phyloP scores from a whole-genome alignment of 2,329 filamentous ascomycete genomes.

The Mycosphaerelloides madeirae region DNA sequence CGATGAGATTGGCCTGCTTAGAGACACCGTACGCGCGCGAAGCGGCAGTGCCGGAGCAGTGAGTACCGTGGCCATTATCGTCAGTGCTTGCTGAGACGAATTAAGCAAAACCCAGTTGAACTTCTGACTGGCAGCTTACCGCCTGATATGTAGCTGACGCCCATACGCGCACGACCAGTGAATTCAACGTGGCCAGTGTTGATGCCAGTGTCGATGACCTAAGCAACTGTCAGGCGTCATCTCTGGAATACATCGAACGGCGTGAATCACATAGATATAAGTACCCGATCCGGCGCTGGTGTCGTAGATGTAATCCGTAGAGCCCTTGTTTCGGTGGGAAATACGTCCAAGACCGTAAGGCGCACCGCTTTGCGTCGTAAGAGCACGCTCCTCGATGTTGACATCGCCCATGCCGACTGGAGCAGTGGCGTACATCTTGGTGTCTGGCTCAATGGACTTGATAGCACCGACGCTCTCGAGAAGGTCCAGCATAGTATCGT shows the following conservation, averaged over 20 bases:
- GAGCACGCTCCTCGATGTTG: conserved; percentile 10
- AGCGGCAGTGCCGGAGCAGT: conserved; percentile 83
- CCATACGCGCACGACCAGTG: conserved; percentile 31
- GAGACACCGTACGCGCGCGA: conserved; percentile 53
- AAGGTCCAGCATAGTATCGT: conserved; percentile 29
- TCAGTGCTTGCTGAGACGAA: conserved; percentile 36
- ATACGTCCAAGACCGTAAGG: conserved; percentile 23
- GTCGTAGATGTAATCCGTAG: conserved; percentile 23
- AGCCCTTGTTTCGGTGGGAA: conserved; percentile 17
- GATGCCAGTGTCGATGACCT: conserved; percentile 20
- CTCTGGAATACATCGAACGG: conserved; percentile 1
- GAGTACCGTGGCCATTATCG: conserved; percentile 59
- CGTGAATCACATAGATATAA: conserved; percentile 24
- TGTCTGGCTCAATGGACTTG: conserved; percentile 39
- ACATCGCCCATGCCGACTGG: conserved; percentile 5
- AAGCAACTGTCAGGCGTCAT: not conserved
- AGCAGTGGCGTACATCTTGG: conserved; percentile 31
- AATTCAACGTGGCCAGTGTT: conserved; percentile 31
- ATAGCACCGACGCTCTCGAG: conserved; percentile 29
- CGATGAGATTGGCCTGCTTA: conserved; percentile 41
- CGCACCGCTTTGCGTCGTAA: conserved; percentile 15
- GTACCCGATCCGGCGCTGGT: conserved; percentile 13
- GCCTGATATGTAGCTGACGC: conserved; percentile 24
- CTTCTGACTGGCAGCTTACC: too few species aligned
- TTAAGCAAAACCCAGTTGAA: too few species aligned